A percentile compares a stretch with the other conserved stretches of the same genome.
phyloP scores from a whole-genome alignment of 495 filamentous ascomycete species.

The Cercophora sp. region DNA sequence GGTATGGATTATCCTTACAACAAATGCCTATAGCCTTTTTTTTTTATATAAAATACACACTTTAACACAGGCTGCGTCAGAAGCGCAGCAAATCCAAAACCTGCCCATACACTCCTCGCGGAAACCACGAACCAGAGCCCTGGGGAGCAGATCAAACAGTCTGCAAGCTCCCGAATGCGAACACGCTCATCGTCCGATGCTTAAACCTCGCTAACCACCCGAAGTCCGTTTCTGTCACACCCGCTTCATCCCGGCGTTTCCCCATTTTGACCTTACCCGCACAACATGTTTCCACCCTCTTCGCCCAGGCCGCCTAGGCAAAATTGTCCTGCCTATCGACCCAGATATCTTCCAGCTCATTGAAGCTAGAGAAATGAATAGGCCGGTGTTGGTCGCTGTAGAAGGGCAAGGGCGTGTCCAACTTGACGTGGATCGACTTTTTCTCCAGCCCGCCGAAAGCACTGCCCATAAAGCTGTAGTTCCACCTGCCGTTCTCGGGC shows the following conservation, averaged over 20 bases:
- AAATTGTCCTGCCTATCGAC: conserved; percentile 85
- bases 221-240: conserved; percentile 2
- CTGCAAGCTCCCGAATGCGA: conserved; percentile 18
- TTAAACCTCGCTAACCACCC: conserved; percentile 10
- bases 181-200: conserved; percentile 8
- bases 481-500: conserved; percentile 88
- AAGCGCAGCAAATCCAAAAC: too few relatives aligned
- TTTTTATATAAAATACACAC: too few relatives aligned
- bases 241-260: conserved; percentile 10
- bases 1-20: too few relatives aligned
- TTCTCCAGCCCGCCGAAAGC: conserved; percentile 83
- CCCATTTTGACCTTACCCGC: conserved; percentile 4
- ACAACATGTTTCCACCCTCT: neutral
- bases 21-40: too few relatives aligned
- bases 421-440: conserved; percentile 82
- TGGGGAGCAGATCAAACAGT: conserved; percentile 30
- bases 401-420: conserved; percentile 86
- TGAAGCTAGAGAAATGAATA: conserved; percentile 91
- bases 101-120: neutral
- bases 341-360: conserved; percentile 85
- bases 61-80: too few relatives aligned
- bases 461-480: conserved; percentile 96
- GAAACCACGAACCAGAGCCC: conserved; percentile 18
- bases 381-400: conserved; percentile 92
- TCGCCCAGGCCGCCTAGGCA: conserved; percentile 47